phyloP scores from a whole-genome alignment of 1,284 basidiomycete species.

The Tylopilus sp. region DNA sequence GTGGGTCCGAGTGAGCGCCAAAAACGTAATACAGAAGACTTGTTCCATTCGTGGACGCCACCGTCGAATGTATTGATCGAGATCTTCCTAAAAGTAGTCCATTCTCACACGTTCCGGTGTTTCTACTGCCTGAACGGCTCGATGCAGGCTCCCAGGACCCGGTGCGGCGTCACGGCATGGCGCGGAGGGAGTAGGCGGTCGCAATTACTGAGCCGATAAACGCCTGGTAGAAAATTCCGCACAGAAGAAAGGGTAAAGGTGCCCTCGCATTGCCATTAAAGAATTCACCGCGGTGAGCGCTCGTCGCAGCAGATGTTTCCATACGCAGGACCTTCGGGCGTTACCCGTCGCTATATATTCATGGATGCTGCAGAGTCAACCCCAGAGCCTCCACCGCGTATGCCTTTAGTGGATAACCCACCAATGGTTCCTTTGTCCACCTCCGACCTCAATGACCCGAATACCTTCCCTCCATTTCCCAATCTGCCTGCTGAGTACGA shows the following conservation, averaged over 20 bases:
- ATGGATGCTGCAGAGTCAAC: background rate
- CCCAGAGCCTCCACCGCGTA: background rate
- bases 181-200: background rate
- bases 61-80: background rate
- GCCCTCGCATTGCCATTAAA: background rate
- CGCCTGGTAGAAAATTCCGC: slow-evolving; percentile 2
- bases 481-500: slow-evolving; percentile 24
- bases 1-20: slow-evolving; percentile 7
- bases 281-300: slow-evolving; percentile 5
- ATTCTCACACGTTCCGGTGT: background rate
- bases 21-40: background rate
- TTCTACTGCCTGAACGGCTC: background rate
- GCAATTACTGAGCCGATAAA: background rate
- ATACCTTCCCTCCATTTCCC: slow-evolving; percentile 27
- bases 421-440: slow-evolving; percentile 20
- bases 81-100: slow-evolving; percentile 1
- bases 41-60: slow-evolving; percentile 1
- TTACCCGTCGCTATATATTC: slow-evolving; percentile 19
- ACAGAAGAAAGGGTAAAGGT: background rate
- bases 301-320: background rate
- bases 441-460: slow-evolving; percentile 29
- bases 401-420: slow-evolving; percentile 1
- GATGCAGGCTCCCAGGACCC: background rate
- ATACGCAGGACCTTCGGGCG: background rate
- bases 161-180: slow-evolving; percentile 15